Conservation (phyloP, 169 alveolate genomes). For the Eimeria necatrix region DNA sequence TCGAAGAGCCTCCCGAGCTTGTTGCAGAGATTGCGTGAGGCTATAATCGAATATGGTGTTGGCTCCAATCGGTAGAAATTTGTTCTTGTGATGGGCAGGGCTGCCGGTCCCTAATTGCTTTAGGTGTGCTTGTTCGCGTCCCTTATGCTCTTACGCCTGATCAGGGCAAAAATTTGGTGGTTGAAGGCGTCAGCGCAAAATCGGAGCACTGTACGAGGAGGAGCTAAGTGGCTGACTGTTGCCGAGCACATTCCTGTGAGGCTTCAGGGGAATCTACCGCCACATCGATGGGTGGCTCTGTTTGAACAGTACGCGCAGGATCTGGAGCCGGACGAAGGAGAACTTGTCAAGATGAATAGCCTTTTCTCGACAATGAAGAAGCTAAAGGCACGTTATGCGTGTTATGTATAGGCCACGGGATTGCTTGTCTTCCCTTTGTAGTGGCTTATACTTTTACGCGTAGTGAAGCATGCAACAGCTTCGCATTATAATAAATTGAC, state of each 20-base stretch:
- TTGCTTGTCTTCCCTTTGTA: too few relatives aligned
- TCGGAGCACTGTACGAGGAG: background rate
- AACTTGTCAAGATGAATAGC: background rate
- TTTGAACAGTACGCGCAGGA: background rate
- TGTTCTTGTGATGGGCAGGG: too few relatives aligned
- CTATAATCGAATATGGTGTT: background rate
- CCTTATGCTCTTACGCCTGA: background rate
- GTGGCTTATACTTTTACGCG: too few relatives aligned
- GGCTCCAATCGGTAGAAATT: background rate
- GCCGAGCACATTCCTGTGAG: background rate
- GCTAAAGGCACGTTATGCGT: background rate
- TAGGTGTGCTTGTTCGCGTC: background rate
- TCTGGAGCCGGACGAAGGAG: background rate
- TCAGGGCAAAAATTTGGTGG: background rate
- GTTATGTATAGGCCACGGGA: too few relatives aligned
- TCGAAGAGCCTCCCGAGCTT: slow-evolving; percentile 3
- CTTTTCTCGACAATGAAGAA: background rate
- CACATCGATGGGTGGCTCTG: slow-evolving; percentile 9
- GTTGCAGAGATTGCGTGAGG: slow-evolving; percentile 12
- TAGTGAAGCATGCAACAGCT: too few relatives aligned
- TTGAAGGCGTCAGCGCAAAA: background rate
- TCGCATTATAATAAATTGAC: too few relatives aligned
- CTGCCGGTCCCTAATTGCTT: background rate
- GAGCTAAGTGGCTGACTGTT: background rate
- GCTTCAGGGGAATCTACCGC: background rate